A percentile compares a stretch with the other conserved stretches of the same genome.
These are phyloP conservation scores for Zea mays DNA, from an alignment of 176 grass and related monocot species.

Conservation along the genomic window Zm-B73-REFERENCE-NAM-5.0 NC_050102.1:179581001-179581500, in stretches of 20 bases:
- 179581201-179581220: too few relatives aligned
- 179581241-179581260: background rate
- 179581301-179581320: background rate
- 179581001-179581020: too few relatives aligned
- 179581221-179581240: too few relatives aligned
- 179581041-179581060: too few relatives aligned
- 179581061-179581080: too few relatives aligned
- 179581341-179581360: background rate
- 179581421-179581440: constrained; percentile 48
- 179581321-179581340: background rate
- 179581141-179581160: too few relatives aligned
- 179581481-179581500: constrained; percentile 73
- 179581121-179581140: too few relatives aligned
- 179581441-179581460: constrained; percentile 72
- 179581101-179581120: too few relatives aligned
- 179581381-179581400: background rate
- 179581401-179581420: constrained; percentile 8
- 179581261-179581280: background rate
- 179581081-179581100: too few relatives aligned
- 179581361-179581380: constrained; percentile 1
- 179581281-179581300: background rate
- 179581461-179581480: constrained; percentile 84
- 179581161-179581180: too few relatives aligned
- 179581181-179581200: too few relatives aligned
- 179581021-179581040: too few relatives aligned